A percentile compares a stretch with the other conserved stretches of the same genome.
Evolutionary conservation across 1,284 basidiomycete genomes (phyloP).

Genomic region (Termitomyces sp.): DNA sequence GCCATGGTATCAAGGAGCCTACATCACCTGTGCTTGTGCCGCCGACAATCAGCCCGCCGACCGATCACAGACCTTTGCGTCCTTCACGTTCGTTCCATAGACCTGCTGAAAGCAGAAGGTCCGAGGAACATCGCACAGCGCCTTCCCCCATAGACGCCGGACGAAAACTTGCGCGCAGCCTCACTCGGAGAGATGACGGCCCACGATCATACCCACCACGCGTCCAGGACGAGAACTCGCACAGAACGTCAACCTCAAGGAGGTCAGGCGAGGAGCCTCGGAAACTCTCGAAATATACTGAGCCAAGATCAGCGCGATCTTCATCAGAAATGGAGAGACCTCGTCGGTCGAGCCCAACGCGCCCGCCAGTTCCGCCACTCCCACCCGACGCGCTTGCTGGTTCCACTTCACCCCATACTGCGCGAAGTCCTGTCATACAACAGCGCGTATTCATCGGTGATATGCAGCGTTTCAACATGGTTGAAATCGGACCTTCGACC

Average conservation of each 20-base stretch:
- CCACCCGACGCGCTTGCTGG: conserved; percentile 25
- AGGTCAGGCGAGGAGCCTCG: conserved; percentile 21
- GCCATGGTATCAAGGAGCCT: conserved; percentile 19
- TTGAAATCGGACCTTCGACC: conserved; percentile 58
- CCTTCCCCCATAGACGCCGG: conserved; percentile 28
- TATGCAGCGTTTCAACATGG: conserved; percentile 66
- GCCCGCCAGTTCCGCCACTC: conserved; percentile 33
- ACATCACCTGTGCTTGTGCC: conserved; percentile 11
- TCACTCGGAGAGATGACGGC: conserved; percentile 18
- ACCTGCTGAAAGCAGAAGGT: conserved; percentile 25
- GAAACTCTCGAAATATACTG: conserved; percentile 18
- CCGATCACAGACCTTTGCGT: conserved; percentile 35
- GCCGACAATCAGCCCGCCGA: conserved; percentile 23
- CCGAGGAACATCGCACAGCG: conserved; percentile 26
- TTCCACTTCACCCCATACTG: conserved; percentile 14
- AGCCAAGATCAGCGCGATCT: conserved; percentile 23
- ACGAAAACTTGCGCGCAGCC: conserved; percentile 29
- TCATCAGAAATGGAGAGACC: conserved; percentile 25
- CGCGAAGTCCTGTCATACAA: conserved; percentile 37
- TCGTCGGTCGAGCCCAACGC: conserved; percentile 20
- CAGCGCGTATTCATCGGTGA: conserved; percentile 72
- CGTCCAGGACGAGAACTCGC: conserved; percentile 10
- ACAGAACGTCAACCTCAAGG: conserved; percentile 9
- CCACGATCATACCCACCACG: conserved; percentile 12
- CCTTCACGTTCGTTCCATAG: conserved; percentile 59